Conservation (phyloP, 352 stramenopile species). For the Pythium phragmiticola region DNA sequence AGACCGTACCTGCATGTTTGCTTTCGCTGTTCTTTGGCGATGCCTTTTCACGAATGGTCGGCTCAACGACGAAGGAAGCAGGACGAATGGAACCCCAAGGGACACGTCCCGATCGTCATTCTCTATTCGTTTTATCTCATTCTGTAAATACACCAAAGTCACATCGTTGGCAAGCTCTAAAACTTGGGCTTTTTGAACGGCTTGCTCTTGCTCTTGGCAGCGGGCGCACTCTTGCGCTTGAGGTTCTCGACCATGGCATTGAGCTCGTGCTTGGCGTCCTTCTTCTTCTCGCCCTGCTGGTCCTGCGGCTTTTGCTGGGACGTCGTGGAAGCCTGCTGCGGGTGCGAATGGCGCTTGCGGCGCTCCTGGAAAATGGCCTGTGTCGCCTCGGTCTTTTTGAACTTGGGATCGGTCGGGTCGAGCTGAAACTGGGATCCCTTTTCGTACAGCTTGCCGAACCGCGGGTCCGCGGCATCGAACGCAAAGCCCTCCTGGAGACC, state of each 20-base stretch:
- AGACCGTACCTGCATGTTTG: background rate
- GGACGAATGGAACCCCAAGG: background rate
- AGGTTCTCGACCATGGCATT: slow-evolving; percentile 79
- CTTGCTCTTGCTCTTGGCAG: slow-evolving; percentile 36
- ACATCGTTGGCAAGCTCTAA: slow-evolving; percentile 1
- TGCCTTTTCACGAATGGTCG: slow-evolving; percentile 9
- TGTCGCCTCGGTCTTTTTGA: slow-evolving; percentile 79
- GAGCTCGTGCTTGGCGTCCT: slow-evolving; percentile 43
- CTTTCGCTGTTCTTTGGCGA: slow-evolving; percentile 6
- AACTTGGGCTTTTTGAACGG: slow-evolving; percentile 52
- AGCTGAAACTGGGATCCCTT: slow-evolving; percentile 79
- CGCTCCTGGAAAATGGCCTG: slow-evolving; percentile 79
- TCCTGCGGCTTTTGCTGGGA: slow-evolving; percentile 1
- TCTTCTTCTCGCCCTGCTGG: slow-evolving; percentile 9
- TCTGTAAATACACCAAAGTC: slow-evolving; percentile 25
- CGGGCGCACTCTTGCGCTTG: slow-evolving; percentile 63
- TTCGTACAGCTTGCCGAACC: slow-evolving; percentile 74
- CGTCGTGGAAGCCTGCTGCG: slow-evolving; percentile 9
- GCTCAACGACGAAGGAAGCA: background rate
- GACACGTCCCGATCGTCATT: background rate
- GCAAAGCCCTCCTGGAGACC: slow-evolving; percentile 74
- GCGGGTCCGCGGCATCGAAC: slow-evolving; percentile 72
- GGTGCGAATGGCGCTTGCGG: slow-evolving; percentile 55
- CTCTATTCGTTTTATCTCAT: background rate
- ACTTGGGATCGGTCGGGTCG: slow-evolving; percentile 83